phyloP scores from a whole-genome alignment of 768 basidiomycete genomes.

The Serpula lacrymans region DNA sequence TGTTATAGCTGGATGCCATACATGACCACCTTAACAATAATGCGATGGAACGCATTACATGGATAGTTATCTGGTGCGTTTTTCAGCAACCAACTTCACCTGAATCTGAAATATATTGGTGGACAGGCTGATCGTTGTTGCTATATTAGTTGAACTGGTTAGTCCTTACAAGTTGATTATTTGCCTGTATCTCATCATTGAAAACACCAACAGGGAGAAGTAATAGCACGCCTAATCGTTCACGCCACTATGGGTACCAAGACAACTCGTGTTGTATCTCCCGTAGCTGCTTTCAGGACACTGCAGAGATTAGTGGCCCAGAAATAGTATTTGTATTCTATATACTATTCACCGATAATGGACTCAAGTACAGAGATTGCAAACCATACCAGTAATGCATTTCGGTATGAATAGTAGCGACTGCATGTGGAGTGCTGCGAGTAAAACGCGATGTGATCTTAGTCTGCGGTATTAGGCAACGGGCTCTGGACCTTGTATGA shows the following conservation, averaged over 20 bases:
- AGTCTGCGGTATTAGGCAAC: neutral
- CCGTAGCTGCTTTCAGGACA: constrained; percentile 27
- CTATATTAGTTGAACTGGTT: constrained; percentile 85
- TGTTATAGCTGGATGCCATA: constrained; percentile 77
- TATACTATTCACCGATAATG: neutral
- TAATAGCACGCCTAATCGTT: constrained; percentile 71
- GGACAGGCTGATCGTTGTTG: constrained; percentile 81
- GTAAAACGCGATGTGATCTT: too few relatives aligned
- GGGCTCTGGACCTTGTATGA: constrained; percentile 1
- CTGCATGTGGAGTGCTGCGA: too few relatives aligned
- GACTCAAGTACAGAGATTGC: neutral
- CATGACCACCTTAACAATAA: constrained; percentile 90
- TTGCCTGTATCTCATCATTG: constrained; percentile 2
- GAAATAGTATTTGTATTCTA: neutral
- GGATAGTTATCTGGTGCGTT: constrained; percentile 63
- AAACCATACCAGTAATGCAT: too few relatives aligned
- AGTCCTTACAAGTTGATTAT: constrained; percentile 16
- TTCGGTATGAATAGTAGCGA: too few relatives aligned
- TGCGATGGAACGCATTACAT: constrained; percentile 89
- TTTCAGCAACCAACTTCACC: constrained; percentile 46
- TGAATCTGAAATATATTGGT: constrained; percentile 18
- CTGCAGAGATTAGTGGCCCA: constrained; percentile 38
- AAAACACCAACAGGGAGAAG: constrained; percentile 57
- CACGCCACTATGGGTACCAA: constrained; percentile 46
- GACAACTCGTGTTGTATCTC: constrained; percentile 6